A percentile compares a stretch with the other conserved stretches of the same genome.
phyloP scores from a whole-genome alignment of 148 eudicot genomes.

The Pharnaceum exiguum region DNA sequence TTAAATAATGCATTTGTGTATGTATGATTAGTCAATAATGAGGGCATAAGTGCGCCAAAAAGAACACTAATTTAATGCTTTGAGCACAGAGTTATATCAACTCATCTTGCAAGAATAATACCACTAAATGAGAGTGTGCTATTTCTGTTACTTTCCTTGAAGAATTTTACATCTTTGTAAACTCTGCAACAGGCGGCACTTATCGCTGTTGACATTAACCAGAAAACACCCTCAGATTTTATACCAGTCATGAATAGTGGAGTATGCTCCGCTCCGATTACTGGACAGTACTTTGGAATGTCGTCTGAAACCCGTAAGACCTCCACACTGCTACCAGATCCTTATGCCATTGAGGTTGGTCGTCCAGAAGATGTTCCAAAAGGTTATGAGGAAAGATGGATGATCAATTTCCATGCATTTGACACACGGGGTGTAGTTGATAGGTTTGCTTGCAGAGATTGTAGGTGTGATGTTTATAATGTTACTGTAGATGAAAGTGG shows the following conservation, averaged over 20 bases:
- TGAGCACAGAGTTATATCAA: too few species aligned
- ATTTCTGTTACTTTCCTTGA: too few species aligned
- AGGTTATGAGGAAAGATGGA: conserved; percentile 82
- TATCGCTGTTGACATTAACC: too few species aligned
- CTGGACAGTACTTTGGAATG: conserved; percentile 70
- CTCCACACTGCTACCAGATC: conserved; percentile 59
- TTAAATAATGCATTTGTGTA: too few species aligned
- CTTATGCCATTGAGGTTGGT: conserved; percentile 80
- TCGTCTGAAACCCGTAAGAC: conserved; percentile 91
- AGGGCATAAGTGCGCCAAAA: too few species aligned
- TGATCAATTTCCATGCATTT: conserved; percentile 83
- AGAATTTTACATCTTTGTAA: too few species aligned
- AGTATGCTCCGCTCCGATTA: conserved; percentile 27
- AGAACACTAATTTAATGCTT: too few species aligned
- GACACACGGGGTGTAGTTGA: conserved; percentile 77
- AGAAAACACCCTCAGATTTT: too few species aligned
- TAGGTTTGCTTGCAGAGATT: conserved; percentile 74
- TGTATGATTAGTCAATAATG: too few species aligned
- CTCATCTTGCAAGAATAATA: too few species aligned
- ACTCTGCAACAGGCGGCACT: too few species aligned
- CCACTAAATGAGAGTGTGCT: too few species aligned
- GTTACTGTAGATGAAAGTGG: conserved; percentile 47
- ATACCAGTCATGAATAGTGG: conserved; percentile 42
- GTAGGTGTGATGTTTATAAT: conserved; percentile 82
- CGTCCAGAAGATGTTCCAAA: conserved; percentile 52